Base-by-base conservation (phyloP, 345 rosid genomes). In the Carallia brachiata region DNA sequence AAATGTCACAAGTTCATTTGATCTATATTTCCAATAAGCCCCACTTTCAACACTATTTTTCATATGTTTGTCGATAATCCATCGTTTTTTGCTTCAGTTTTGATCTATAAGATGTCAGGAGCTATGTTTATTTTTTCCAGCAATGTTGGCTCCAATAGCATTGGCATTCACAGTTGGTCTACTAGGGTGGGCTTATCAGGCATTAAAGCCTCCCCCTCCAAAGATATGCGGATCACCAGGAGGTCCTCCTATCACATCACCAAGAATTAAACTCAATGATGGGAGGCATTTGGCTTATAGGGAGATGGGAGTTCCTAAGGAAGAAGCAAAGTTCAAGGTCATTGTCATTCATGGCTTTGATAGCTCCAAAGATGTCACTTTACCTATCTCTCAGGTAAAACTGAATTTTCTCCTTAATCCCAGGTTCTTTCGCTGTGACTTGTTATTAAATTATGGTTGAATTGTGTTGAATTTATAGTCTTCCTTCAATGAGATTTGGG, bases 271-370 rank as follows among this genome's bases (percentile, higher is more conserved):
- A 71, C 91, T 93, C 66, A 66, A 81, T 68, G 96, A 88, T 67
- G 97, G 97, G 44, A 87, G 97, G 80, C 80, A 87, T 82, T 67
- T 93, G 72, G 88, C 98, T 32, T 93, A 91, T 76, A 84, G 83
- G 74, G 98, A 91, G 78, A 36, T 80, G 0, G 96, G 97, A 9
- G 77, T 88, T 71, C 79, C 86, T 28, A 93, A 74, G 73, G 89
- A 78, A 52, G 83, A 75, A 39, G 90, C 93, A 60, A 82, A 86
- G 31, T 62, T 78, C 73, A 90, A 77, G 71, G 76, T 93, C 48
- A 78, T 93, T 18, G 62, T 89, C 17, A 36, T 86, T 60, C 97
- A 93, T 82, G 98, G 97, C 70, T 88, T 85, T 66, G 61, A 67
- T 70, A 72, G 73, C 80, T 86, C 94, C 76, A 93, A 93, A 76